Evolutionary conservation across 768 basidiomycete species (phyloP), one percentile per base, ranked within the genome.

Genomic region (Amanita subjunquillea): DNA sequence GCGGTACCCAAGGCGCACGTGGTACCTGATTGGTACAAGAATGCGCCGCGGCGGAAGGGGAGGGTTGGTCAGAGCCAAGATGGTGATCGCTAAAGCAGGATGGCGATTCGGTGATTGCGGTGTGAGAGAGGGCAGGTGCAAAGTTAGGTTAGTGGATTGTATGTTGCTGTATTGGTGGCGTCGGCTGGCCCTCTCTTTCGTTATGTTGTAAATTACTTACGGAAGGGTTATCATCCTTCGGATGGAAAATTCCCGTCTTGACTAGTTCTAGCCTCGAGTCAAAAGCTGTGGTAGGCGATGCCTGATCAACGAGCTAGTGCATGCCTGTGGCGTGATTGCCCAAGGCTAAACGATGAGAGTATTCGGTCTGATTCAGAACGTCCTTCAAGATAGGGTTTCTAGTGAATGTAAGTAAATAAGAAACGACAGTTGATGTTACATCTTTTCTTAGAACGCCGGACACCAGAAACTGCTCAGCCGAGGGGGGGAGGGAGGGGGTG

Each of bases 11-110:
- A 72, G 64, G 87, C 87, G 43, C 74, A 87, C 62, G 78, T 78
- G 59, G 74, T 89, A 23, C 87, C 87, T 9, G 82, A 80, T 57
- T 89, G 87, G 87, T 89, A 89, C 59, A 80, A 76, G 57, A 75
- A 76, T 40, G 79, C 76, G 63, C 84, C 84, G 58, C 86, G 75
- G 75, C 78, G 70, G 62, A 66, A 66, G 63, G 64, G 67, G 55
- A 56, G 56, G 37, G 53, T 46, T 54, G 49, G 44, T 34, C 32
- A 25, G 20, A 36, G 27, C 23, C 32, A 25, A 43, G 51, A n/a
- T 44, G n/a, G 44, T 15, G 36, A 25, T 6, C 13, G 13, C 2
- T 37, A 36, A 32, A 9, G 17, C 12, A 22, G 29, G 29, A 30
- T 30, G 29, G 32, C 20, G 50, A 13, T 4, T 30, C 41, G 41